Evolutionary conservation across 345 rosid species (phyloP), one percentile per base, ranked within the genome.

Genomic region (Turnera subulata): DNA sequence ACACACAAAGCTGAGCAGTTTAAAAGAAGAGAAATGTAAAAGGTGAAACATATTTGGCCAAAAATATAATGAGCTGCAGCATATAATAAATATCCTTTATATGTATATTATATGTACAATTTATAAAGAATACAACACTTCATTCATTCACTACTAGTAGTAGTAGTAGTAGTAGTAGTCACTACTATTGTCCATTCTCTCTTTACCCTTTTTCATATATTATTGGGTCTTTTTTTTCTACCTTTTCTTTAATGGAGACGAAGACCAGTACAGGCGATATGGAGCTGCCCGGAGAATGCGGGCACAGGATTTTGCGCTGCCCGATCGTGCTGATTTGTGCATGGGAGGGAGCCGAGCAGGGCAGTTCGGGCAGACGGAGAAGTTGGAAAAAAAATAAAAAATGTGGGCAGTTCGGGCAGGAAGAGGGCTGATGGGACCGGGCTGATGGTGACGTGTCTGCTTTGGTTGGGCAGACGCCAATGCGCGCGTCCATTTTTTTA

Each of bases 291-390:
- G 50, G 13, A 19, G 49, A 61, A 61, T 59, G 21, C 23, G 64
- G 64, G 64, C 46, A 61, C 24, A 8, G 7, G 40, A 2, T 19
- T 24, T 25, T 16, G 32, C 51, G 55, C 67, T 54, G 62, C 22
- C 72, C 54, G 37, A 39, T 14, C 9, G 11, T 43, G 0, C 39
- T 25, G 10, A 7, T 24, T 21, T 19, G 42, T 23, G 20, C 21
- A 32, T 1, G 18, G 43, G 26, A 47, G 32, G 7, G 43, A 55
- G 15, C 0, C 6, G n/a, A 17, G 43, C 12, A 3, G 75, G 75
- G 71, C 62, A 62, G 59, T 7, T 13, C 53, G 70, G 77, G 75
- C 63, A 65, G 59, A n/a, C 11, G 25, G 23, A 45, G 33, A 11
- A 43, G 33, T 39, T 16, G 50, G 42, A 47, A 65, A n/a, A n/a